Base-by-base conservation (phyloP, 2,329 filamentous ascomycete genomes). In the Pezicula carpinea region DNA sequence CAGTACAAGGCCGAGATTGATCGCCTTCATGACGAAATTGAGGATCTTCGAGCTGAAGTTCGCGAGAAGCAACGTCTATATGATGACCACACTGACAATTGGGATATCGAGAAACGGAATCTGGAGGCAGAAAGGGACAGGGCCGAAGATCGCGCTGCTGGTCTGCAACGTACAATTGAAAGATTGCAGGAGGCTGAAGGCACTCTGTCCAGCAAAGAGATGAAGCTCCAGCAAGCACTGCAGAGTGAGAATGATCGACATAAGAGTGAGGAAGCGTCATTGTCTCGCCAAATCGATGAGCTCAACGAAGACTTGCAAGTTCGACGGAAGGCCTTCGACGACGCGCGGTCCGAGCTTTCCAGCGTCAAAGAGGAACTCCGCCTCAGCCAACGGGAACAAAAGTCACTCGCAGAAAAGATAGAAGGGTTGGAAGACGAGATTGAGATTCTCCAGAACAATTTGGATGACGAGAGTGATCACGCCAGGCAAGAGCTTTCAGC, bases 381-480 rank as follows among this genome's bases (percentile, higher is more conserved):
- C n/a, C 72, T 84, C 42, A 78, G 79, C 21, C 79, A 83, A 53
- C 74, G 83, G 18, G 80, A 84, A 53, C 76, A 80, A 59, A 77
- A 81, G 53, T 63, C 73, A 1, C 73, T 87, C 50, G 71, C 73
- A 41, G 83, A 87, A 54, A 88, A 82, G 62, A 71, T 83, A 2
- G 79, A 85, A 48, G 75, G 76, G 6, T 64, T 91, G 17, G 85
- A 91, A 60, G 86, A 90, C 54, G 87, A 90, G 61, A 74, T 89
- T n/a, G 82, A 88, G 44, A 79, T 88, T 22, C 67, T 91, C 13
- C 85, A 89, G 62, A 65, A 62, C n/a, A 64, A 61, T 22, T 48
- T 69, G 11, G 66, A 68, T 42, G 82, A 87, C 42, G 83, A 85
- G 61, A 76, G 76, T 36, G 79, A 84, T 53, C 76, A 79, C 49